These are phyloP conservation scores for Patellifolia procumbens DNA, from an alignment of 179 eudicot genomes.

Conservation along the genomic window DNA sequence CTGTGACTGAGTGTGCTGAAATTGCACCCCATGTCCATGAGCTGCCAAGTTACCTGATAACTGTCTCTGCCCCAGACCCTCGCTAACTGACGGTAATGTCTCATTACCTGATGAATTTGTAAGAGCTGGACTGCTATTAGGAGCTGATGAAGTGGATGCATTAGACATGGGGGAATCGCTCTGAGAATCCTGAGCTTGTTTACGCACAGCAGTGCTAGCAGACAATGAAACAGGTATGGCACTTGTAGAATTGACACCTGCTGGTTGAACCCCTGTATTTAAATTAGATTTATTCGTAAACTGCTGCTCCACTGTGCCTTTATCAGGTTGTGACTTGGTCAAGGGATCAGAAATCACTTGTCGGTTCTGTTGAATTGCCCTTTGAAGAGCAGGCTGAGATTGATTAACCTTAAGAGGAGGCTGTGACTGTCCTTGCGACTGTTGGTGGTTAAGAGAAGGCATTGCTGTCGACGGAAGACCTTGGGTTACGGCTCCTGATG, in stretches of 20 bases:
- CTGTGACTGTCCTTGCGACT: conserved; percentile 40
- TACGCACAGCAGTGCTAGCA: conserved; percentile 38
- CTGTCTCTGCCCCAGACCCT: conserved; percentile 45
- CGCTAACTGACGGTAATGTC: conserved; percentile 36
- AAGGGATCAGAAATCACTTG: conserved; percentile 46
- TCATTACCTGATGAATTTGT: conserved; percentile 45
- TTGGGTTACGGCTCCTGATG: conserved; percentile 38
- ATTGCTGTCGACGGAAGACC: conserved; percentile 33
- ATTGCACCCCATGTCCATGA: conserved; percentile 41
- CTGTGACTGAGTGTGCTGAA: conserved; percentile 49
- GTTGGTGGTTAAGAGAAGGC: conserved; percentile 47
- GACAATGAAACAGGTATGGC: conserved; percentile 39
- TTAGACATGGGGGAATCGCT: conserved; percentile 36
- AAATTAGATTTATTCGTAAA: conserved; percentile 35
- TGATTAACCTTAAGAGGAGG: conserved; percentile 49
- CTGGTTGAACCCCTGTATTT: conserved; percentile 35
- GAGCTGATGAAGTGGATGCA: conserved; percentile 35
- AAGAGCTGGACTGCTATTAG: conserved; percentile 36
- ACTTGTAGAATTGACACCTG: conserved; percentile 34
- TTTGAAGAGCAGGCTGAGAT: conserved; percentile 48
- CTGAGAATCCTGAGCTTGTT: conserved; percentile 37
- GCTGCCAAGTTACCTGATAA: conserved; percentile 38
- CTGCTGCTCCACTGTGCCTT: conserved; percentile 41
- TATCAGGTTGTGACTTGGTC: conserved; percentile 45
- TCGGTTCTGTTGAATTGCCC: conserved; percentile 50